Conservation (phyloP, 371 early-diverging fungal genomes). For the Rhizopus sp. region DNA sequence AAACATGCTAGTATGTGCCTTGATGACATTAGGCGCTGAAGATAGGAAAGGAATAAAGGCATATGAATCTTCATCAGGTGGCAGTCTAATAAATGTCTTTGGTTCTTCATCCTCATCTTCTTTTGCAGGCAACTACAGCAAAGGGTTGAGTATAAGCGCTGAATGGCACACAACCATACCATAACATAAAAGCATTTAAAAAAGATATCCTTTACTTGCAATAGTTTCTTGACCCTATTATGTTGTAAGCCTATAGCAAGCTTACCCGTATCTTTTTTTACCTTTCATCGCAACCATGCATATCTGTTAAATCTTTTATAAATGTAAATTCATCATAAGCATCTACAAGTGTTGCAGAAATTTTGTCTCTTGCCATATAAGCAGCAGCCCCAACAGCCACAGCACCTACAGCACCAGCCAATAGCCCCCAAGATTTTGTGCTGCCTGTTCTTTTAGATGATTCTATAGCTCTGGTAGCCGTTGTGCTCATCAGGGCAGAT, state of each 20-base stretch:
- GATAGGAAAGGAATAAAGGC: slow-evolving; percentile 37
- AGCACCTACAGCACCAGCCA: slow-evolving; percentile 56
- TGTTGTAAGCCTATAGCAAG: too few species aligned
- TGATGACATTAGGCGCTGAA: slow-evolving; percentile 37
- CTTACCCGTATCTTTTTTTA: slow-evolving; percentile 7
- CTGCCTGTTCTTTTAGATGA: slow-evolving; percentile 2
- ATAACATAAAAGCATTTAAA: slow-evolving; percentile 61
- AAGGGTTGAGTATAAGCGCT: not conserved
- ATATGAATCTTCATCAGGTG: slow-evolving; percentile 39
- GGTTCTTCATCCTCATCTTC: slow-evolving; percentile 14
- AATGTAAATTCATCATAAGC: slow-evolving; percentile 58
- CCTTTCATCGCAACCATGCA: slow-evolving; percentile 37
- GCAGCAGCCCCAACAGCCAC: slow-evolving; percentile 55
- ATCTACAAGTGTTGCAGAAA: slow-evolving; percentile 38
- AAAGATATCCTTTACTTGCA: slow-evolving; percentile 41
- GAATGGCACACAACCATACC: slow-evolving; percentile 24
- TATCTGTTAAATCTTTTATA: slow-evolving; percentile 43
- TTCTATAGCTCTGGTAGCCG: slow-evolving; percentile 13
- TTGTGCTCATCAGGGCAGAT: slow-evolving; percentile 8
- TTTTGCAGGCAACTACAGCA: slow-evolving; percentile 8
- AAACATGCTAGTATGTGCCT: slow-evolving; percentile 62
- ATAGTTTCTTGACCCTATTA: not conserved
- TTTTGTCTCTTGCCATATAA: slow-evolving; percentile 42
- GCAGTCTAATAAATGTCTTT: slow-evolving; percentile 53
- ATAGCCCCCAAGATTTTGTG: slow-evolving; percentile 43